Evolutionary conservation across 495 filamentous ascomycete genomes (phyloP), one percentile per base, ranked within the genome.

Genomic region (Xanthoparmelia taractica): DNA sequence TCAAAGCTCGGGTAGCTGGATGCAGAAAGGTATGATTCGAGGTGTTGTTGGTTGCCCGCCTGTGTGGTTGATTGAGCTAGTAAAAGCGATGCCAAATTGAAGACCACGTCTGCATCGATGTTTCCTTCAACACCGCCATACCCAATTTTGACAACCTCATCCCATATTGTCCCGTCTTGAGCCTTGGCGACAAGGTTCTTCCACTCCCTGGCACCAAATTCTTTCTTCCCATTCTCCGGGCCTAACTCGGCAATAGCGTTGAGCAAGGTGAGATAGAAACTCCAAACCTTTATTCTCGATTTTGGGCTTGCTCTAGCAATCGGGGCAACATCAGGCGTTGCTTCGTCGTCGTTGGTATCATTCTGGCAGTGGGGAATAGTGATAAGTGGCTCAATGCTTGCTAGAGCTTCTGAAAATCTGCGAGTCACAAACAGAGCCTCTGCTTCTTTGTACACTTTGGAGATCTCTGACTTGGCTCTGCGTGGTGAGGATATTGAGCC

Each of bases 251-350:
- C 79, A 55, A 96, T 87, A 31, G 89, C 89, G 75, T 96, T 95
- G 40, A 97, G 80, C 31, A 97, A 84, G 0, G 91, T 96, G 58
- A 97, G 83, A 73, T 97, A 97, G 67, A 98, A 80, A 74, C 90
- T 95, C 95, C 95, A 98, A 60, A 97, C 85, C 73, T 96, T 97
- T 74, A 96, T 90, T 65, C 93, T 80, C 63, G 88, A 90, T 45
- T 84, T 86, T 59, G 85, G 80, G 56, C 88, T 88, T 61, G 88
- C 88, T 65, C 77, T 79, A 59, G 85, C 84, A 58, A 96, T 85
- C 4, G 89, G 89, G 48, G 90, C 88, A 36, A 78, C 74, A 20
- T 70, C 64, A 18, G 73, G 67, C 18, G 70, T 59, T 18, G 74
- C 66, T 34, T 69, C 66, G 36, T 75, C 73, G 41, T 76, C 73